Base-by-base conservation (phyloP, 2,329 filamentous ascomycete species). In the Trichoderma hamatum region DNA sequence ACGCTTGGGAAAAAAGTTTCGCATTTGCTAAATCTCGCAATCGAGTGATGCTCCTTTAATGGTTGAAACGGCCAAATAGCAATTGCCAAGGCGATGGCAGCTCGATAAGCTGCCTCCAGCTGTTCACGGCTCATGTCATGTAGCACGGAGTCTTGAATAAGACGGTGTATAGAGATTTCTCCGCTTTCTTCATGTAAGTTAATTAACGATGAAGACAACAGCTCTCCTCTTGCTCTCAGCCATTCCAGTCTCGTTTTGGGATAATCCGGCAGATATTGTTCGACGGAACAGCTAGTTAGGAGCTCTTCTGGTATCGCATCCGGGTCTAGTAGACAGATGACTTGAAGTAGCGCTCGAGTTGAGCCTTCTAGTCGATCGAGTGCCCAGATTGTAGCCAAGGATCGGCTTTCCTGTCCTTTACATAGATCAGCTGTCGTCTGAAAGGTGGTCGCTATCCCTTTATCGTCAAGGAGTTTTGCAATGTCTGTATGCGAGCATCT, bases 301-400 rank as follows among this genome's bases (percentile, higher is more conserved):
- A 61, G 7, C 21, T 61, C 28, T 61, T 61, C n/a, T 19, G 58
- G 58, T 24, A 61, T 61, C 26, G 32, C 58, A 46, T 61, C 58
- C 3, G 58, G 58, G 36, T 61, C 58, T 1, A 61, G 34, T 16
- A 61, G 58, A 43, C 58, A 39, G 16, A 61, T 34, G 9, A 61
- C 58, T 46, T 61, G 58, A 36, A 61, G 36, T 11, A 61, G 36
- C 1, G 58, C 58, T 43, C 32, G 26, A 26, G 58, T 46, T 5
- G 14, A 14, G 5, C 30, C 19, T 4, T 0, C 19, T 1, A 36
- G n/a, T 5, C 24, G 30, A 26, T 61, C 58, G 21, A 46, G 34
- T 5, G 28, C 34, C 58, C 58, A 61, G 9, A 39, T 16, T 21
- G 58, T 61, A 9, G n/a, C 32, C 34, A 61, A 26, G 3, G 58